Conservation (phyloP, 2,329 filamentous ascomycete species). For the Epichloe festucae region DNA sequence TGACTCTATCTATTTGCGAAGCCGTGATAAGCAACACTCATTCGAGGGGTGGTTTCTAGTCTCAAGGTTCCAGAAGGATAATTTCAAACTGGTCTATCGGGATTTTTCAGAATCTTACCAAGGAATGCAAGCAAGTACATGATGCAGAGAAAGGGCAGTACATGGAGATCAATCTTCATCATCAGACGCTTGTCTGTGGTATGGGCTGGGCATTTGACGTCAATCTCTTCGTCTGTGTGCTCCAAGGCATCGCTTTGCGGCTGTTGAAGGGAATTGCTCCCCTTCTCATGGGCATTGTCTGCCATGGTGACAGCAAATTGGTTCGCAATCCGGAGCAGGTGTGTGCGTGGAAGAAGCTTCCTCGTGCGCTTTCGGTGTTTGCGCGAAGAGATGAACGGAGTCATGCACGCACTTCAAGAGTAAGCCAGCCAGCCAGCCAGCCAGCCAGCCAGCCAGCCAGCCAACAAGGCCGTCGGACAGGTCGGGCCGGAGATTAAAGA, state of each 20-base stretch:
- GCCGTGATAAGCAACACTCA: too few species aligned
- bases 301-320: constrained; percentile 7
- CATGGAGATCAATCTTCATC: constrained; percentile 55
- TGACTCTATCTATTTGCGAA: constrained; percentile 44
- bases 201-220: constrained; percentile 31
- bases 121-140: constrained; percentile 61
- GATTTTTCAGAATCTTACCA: constrained; percentile 19
- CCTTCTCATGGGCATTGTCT: constrained; percentile 9
- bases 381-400: background rate
- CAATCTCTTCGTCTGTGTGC: constrained; percentile 1
- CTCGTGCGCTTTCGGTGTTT: background rate
- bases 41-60: too few species aligned
- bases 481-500: too few species aligned
- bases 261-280: constrained; percentile 7
- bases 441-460: too few species aligned
- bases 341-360: background rate
- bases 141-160: constrained; percentile 61
- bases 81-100: too few species aligned
- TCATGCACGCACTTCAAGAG: background rate
- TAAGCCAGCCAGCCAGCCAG: too few species aligned
- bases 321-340: background rate
- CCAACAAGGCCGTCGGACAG: too few species aligned
- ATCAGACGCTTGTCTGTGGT: constrained; percentile 53
- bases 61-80: too few species aligned
- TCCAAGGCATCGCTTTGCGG: constrained; percentile 3